These are phyloP conservation scores for Vachellia collinsii DNA, from an alignment of 306 rosid genomes.

Conservation along the genomic window DNA sequence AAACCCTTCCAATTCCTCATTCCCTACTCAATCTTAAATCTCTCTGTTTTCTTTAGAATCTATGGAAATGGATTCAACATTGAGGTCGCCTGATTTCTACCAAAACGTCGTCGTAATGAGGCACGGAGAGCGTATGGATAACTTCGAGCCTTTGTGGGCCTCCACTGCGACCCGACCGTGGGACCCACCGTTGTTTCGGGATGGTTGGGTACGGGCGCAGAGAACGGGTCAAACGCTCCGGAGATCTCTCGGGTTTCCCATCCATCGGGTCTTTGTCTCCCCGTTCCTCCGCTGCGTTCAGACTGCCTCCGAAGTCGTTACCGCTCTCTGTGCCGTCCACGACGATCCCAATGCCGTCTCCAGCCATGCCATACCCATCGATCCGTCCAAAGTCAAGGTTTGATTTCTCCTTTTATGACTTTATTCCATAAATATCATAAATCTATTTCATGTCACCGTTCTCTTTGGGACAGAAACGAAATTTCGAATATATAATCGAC, in stretches of 20 bases:
- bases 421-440: neutral
- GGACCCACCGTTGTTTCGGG: constrained; percentile 73
- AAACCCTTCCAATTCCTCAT: neutral
- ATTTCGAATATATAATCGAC: neutral
- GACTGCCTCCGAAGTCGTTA: constrained; percentile 59
- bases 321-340: constrained; percentile 46
- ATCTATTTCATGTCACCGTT: neutral
- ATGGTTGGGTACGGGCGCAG: constrained; percentile 59
- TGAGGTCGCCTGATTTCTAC: constrained; percentile 29
- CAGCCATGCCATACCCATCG: constrained; percentile 23
- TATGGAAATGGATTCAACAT: constrained; percentile 30
- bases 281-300: constrained; percentile 90
- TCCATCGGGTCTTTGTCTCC: constrained; percentile 73
- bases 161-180: constrained; percentile 63
- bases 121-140: constrained; percentile 83
- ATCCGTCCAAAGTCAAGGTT: constrained; percentile 63
- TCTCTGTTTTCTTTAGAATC: neutral
- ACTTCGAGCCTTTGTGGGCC: constrained; percentile 61
- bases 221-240: constrained; percentile 55
- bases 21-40: neutral
- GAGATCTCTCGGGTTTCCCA: constrained; percentile 51
- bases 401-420: neutral
- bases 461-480: neutral
- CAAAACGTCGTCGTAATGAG: constrained; percentile 84
- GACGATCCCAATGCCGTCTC: constrained; percentile 14